Base-by-base conservation (phyloP, 163 green algal species). In the Scenedesmus sp. region DNA sequence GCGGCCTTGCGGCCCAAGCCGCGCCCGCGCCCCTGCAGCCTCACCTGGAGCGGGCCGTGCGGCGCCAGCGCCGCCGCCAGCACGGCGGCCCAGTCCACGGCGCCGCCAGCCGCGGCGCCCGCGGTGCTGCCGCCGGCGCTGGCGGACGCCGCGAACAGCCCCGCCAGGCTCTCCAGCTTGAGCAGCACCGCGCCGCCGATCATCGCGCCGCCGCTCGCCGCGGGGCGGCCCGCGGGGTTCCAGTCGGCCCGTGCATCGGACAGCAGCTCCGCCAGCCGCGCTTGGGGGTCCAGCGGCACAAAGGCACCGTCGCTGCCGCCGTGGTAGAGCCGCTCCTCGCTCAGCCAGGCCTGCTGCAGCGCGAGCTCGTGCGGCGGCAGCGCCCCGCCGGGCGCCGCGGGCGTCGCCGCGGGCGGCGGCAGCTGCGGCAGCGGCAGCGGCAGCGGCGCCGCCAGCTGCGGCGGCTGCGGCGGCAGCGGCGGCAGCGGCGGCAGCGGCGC, bases 131-230 rank as follows among this genome's bases (percentile, higher is more conserved):
- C 57, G 54, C 63, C 31, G 28, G 53, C 14, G 28, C 18, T 11
- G 42, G 14, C 22, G 4, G 44, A 22, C 2, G 50, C 51, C 1
- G 15, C 45, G 50, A 86, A 62, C 54, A 83, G 28, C 9, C 26
- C 50, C 24, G 56, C 44, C 39, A 88, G 48, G 44, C 82, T 80
- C 77, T 89, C 82, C 53, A 91, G 60, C 56, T 80, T 75, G 66
- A 91, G 63, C n/a, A 86, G 79, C 73, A 88, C 82, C 7, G 53
- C 70, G 36, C 87, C 87, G 34, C 87, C 87, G 20, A 89, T 53
- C 79, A 91, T 90, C 2, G 83, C 83, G 81, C 34, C 63, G 77
- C 69, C 28, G 17, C 7, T 14, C 7, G 51, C 51, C 83, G 76
- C 45, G 24, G 84, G 84, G 24, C 84, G 70, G 24, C 84, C 84